Evolutionary conservation across 768 basidiomycete genomes (phyloP).

Genomic region (Rhodotorula babjevae): DNA sequence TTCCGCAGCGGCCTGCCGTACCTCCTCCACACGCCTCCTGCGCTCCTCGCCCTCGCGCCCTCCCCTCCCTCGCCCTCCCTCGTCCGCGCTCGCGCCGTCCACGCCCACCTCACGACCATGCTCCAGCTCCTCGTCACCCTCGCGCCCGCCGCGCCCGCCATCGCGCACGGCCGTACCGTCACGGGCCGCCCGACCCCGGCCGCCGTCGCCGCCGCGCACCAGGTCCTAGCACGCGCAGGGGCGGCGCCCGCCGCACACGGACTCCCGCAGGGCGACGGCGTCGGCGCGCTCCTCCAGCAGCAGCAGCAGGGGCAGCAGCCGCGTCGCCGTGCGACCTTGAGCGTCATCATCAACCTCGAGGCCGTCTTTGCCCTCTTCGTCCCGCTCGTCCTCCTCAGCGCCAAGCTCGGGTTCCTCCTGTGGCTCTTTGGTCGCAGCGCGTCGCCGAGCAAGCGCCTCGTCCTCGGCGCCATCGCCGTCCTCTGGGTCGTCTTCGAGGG

Average conservation of each 20-base stretch:
- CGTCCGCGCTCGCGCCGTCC: constrained; percentile 17
- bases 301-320: background rate
- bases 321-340: constrained; percentile 15
- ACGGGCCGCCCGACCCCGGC: background rate
- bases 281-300: background rate
- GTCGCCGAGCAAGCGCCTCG: constrained; percentile 17
- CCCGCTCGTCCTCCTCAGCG: constrained; percentile 37
- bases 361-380: constrained; percentile 34
- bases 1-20: constrained; percentile 26
- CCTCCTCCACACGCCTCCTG: constrained; percentile 18
- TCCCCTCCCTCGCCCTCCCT: background rate
- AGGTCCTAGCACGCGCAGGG: background rate
- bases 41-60: background rate
- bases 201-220: background rate
- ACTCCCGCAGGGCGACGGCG: too few species aligned
- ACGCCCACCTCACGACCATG: constrained; percentile 23
- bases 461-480: constrained; percentile 30
- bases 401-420: constrained; percentile 41
- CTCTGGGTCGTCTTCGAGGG: constrained; percentile 39
- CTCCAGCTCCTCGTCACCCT: constrained; percentile 35
- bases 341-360: constrained; percentile 42
- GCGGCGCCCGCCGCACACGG: background rate
- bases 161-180: constrained; percentile 28
- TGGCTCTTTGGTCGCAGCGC: constrained; percentile 43
- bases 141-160: constrained; percentile 9